Conservation (phyloP, 805 yeast species). For the Metschnikowia amazonensis region DNA sequence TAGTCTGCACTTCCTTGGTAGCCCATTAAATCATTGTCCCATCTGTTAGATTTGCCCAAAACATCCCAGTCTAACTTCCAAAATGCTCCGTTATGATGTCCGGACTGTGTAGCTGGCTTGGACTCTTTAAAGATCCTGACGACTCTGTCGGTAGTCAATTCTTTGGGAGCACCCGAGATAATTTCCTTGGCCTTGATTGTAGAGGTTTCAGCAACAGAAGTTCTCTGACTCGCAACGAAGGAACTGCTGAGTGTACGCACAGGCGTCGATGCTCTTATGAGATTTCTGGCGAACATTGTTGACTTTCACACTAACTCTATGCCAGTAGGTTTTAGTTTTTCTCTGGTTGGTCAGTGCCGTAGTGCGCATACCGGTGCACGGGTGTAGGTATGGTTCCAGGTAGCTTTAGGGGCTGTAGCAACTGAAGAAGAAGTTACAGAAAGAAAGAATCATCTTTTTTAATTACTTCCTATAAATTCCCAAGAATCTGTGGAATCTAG, state of each 20-base stretch:
- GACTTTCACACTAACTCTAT: not conserved
- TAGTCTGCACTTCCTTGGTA: conserved; percentile 77
- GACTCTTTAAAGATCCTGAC: conserved; percentile 76
- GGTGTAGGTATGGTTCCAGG: conserved; percentile 3
- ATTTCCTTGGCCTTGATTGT: conserved; percentile 47
- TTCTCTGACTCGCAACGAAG: conserved; percentile 18
- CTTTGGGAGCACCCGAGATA: conserved; percentile 75
- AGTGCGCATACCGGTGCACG: conserved; percentile 14
- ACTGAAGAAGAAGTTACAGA: not conserved
- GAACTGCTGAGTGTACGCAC: conserved; percentile 27
- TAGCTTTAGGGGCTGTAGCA: not conserved
- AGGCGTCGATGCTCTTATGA: conserved; percentile 18
- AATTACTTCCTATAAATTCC: too few species aligned
- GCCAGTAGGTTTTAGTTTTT: conserved; percentile 7
- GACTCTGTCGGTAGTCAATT: conserved; percentile 54
- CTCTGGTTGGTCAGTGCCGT: conserved; percentile 19
- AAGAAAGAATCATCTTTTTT: not conserved
- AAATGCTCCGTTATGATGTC: conserved; percentile 46
- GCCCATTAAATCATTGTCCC: conserved; percentile 89
- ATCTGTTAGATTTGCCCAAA: conserved; percentile 68
- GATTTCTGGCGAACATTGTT: conserved; percentile 25
- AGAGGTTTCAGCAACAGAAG: conserved; percentile 24
- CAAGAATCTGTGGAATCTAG: not conserved
- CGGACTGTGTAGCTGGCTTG: conserved; percentile 80
- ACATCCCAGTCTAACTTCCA: conserved; percentile 89